Percentiles rank a stretch among this genome's conserved stretches.
These are phyloP conservation scores for Anaeramoeba ignava DNA, from an alignment of 78 protist genomes.

Conservation along the genomic window DNA sequence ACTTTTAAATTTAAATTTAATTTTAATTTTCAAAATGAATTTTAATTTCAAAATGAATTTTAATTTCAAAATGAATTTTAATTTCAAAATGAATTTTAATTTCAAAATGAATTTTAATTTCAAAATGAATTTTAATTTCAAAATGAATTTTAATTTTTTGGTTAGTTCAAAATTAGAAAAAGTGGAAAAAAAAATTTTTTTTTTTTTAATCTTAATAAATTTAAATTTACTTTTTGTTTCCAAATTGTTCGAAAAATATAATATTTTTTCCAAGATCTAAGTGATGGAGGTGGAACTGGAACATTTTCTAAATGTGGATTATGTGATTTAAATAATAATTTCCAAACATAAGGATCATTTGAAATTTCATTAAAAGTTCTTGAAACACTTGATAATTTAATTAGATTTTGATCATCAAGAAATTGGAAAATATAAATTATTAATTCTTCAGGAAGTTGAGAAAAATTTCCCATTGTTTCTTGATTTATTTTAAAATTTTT, in stretches of 20 bases:
- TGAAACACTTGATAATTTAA: background rate
- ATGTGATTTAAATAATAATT: background rate
- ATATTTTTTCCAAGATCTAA: background rate
- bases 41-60: no score
- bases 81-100: no score
- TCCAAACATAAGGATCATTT: background rate
- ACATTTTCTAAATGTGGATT: background rate
- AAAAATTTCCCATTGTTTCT: no score
- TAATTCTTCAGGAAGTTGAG: background rate
- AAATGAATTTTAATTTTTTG: no score
- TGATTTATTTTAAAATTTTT: no score
- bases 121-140: no score
- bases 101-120: no score
- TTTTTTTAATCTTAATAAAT: no score
- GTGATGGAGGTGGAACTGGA: background rate
- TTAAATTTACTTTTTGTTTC: background rate
- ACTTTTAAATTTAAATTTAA: background rate
- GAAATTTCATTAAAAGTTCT: background rate
- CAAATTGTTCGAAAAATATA: background rate
- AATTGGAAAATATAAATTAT: background rate
- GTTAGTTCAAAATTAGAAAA: no score
- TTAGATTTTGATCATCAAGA: background rate
- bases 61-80: no score
- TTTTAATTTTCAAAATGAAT: no score
- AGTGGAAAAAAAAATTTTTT: no score